These are phyloP conservation scores for Boletus huronensis DNA, from an alignment of 768 basidiomycete species.

Conservation along the genomic window DNA sequence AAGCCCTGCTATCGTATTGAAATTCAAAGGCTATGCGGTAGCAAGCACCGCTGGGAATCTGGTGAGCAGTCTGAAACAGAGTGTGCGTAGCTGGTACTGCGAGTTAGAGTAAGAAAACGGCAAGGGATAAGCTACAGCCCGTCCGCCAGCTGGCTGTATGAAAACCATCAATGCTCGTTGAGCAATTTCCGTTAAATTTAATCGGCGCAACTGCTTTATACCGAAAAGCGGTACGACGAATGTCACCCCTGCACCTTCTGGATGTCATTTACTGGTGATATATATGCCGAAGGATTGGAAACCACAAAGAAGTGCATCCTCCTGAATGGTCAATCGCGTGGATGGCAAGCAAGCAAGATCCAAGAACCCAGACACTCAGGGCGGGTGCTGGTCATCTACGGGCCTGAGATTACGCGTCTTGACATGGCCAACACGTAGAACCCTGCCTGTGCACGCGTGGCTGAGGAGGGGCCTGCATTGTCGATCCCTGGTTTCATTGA, in stretches of 20 bases:
- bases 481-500: slow-evolving; percentile 17
- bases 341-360: not conserved
- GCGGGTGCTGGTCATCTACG: not conserved
- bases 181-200: slow-evolving; percentile 26
- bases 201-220: slow-evolving; percentile 20
- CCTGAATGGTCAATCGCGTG: not conserved
- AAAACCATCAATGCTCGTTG: slow-evolving; percentile 8
- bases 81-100: not conserved
- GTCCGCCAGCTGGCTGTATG: slow-evolving; percentile 6
- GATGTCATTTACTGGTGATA: slow-evolving; percentile 1
- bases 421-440: not conserved
- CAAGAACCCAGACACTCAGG: not conserved
- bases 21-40: not conserved
- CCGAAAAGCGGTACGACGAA: slow-evolving; percentile 3
- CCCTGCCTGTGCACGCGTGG: slow-evolving; percentile 4
- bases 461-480: not conserved
- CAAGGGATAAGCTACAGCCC: slow-evolving; percentile 1
- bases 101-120: slow-evolving; percentile 5
- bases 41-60: slow-evolving; percentile 1
- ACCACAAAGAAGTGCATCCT: not conserved
- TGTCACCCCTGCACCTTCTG: slow-evolving; percentile 10
- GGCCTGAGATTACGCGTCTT: slow-evolving; percentile 3
- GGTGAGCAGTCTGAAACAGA: not conserved
- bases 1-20: not conserved
- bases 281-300: not conserved